Conservation (phyloP, 768 basidiomycete species). For the Leccinum truebloodii region DNA sequence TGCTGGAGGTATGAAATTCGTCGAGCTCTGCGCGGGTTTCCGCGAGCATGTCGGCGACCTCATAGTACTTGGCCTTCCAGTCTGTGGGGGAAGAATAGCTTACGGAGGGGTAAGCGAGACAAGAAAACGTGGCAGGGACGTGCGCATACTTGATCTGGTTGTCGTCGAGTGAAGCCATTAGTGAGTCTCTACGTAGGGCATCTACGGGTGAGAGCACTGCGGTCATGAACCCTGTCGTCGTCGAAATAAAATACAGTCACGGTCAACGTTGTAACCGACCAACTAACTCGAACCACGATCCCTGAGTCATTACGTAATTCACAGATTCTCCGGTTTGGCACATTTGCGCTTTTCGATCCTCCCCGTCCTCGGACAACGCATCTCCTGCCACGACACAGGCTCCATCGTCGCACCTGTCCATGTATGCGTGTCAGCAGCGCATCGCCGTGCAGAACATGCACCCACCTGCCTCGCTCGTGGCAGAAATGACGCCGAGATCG, state of each 20-base stretch:
- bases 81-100: constrained; percentile 65
- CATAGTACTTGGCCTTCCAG: constrained; percentile 80
- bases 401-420: constrained; percentile 74
- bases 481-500: constrained; percentile 89
- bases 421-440: constrained; percentile 5
- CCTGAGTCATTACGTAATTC: constrained; percentile 27
- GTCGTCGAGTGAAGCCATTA: constrained; percentile 65
- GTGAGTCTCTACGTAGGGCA: constrained; percentile 56
- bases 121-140: constrained; percentile 14
- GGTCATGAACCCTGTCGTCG: constrained; percentile 45
- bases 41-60: constrained; percentile 79
- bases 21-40: constrained; percentile 85
- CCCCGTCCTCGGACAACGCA: constrained; percentile 85
- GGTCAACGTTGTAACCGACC: constrained; percentile 13
- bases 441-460: not conserved
- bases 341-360: constrained; percentile 81
- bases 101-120: constrained; percentile 17
- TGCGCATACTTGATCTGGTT: constrained; percentile 55
- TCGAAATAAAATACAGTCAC: constrained; percentile 20
- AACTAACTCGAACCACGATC: constrained; percentile 16
- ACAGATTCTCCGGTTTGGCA: constrained; percentile 76
- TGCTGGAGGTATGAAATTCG: constrained; percentile 84
- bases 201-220: constrained; percentile 65
- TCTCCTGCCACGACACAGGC: constrained; percentile 88
- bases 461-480: constrained; percentile 72